phyloP scores from a whole-genome alignment of 768 basidiomycete genomes.

The Suillus tomentosus region DNA sequence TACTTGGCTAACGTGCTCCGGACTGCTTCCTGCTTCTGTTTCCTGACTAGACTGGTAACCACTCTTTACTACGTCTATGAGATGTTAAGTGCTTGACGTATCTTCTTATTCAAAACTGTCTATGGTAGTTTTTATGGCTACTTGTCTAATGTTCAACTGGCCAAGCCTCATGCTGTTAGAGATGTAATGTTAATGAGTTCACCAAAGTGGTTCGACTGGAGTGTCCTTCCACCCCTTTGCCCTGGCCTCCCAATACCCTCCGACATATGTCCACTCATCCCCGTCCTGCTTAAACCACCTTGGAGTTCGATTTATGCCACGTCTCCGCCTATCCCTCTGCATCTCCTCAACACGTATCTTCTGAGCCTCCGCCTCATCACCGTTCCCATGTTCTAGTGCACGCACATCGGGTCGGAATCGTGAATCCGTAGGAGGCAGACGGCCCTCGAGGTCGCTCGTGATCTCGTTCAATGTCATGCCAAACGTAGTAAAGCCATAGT shows the following conservation, averaged over 20 bases:
- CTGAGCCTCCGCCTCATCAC: conserved; percentile 69
- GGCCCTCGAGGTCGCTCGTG: conserved; percentile 60
- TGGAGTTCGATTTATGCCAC: conserved; percentile 59
- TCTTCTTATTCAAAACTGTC: too few species aligned
- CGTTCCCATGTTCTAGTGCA: conserved; percentile 76
- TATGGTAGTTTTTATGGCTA: too few species aligned
- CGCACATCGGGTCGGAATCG: conserved; percentile 80
- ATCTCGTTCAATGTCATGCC: conserved; percentile 83
- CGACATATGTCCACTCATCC: conserved; percentile 75
- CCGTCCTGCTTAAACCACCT: conserved; percentile 74
- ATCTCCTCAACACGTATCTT: conserved; percentile 74
- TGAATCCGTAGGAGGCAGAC: conserved; percentile 80
- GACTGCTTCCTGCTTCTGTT: too few species aligned
- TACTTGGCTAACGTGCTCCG: too few species aligned
- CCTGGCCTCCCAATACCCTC: conserved; percentile 85
- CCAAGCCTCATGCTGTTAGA: background rate
- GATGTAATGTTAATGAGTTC: conserved; percentile 24
- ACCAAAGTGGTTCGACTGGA: conserved; percentile 62
- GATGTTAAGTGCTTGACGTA: too few species aligned
- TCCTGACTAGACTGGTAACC: too few species aligned
- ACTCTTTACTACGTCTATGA: too few species aligned
- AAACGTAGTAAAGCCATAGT: conserved; percentile 83
- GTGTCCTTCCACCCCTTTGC: conserved; percentile 61
- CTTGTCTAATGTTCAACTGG: too few species aligned
- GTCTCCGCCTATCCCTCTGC: conserved; percentile 71